Evolutionary conservation across 1,284 basidiomycete genomes (phyloP), one percentile per base, ranked within the genome.

Genomic region (Megacollybia platyphylla): DNA sequence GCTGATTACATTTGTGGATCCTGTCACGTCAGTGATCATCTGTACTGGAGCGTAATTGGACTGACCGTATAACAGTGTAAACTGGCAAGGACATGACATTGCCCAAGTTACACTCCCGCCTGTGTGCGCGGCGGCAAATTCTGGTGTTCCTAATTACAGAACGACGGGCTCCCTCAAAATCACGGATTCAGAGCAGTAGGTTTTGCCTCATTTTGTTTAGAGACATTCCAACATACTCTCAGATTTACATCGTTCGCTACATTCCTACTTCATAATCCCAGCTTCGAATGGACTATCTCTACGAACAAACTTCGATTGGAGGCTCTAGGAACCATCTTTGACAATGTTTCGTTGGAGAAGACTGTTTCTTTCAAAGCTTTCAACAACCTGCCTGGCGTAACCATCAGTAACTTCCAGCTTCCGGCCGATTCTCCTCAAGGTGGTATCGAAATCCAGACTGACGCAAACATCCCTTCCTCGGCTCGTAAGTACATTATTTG

Each of bases 201-300:
- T 56, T 2, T 5, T 41, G 34, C 29, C 13, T 18, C 40, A 36
- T 13, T 35, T 18, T 5, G 20, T 13, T 32, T 5, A n/a, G 30
- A 26, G 20, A 8, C 24, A 39, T 11, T 39, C 41, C 18, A 31
- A 32, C 18, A 8, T 36, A 31, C 29, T 27, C 34, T 6, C 30
- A 74, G 73, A 44, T 88, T 87, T 55, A 80, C 81, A 1, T 59
- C 65, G 9, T 87, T 84, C 54, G 72, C 84, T 1, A 76, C 68
- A 1, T 79, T 68, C 58, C 58, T 87, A 46, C 61, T 87, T 35
- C 79, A 85, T 52, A 78, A 77, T 47, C 67, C 71, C 8, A 63
- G 58, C 43, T 87, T 87, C 53, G 68, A 71, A 7, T 87, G 85
- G 84, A 79, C 69, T 2, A 77, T 88, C 39, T 76, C 74, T 11